Evolutionary conservation across 2,329 filamentous ascomycete species (phyloP).

Genomic region (Harringtonia lauricola): DNA sequence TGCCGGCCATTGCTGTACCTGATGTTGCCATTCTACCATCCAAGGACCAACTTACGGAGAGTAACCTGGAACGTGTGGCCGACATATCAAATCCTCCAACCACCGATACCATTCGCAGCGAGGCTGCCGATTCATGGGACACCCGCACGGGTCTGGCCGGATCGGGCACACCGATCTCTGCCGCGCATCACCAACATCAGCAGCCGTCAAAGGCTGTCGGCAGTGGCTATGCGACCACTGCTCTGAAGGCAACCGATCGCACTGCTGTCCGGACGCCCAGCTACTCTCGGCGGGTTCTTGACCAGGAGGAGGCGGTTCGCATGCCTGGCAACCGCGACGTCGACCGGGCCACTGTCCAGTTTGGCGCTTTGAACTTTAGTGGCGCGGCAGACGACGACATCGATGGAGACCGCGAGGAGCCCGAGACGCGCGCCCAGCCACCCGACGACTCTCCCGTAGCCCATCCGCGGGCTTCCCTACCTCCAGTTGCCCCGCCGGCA

Average conservation of each 20-base stretch:
- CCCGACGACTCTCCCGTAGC: conserved; percentile 86
- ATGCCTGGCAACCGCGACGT: conserved; percentile 97
- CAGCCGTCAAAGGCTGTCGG: conserved; percentile 43
- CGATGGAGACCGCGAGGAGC: conserved; percentile 88
- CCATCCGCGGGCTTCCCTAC: conserved; percentile 75
- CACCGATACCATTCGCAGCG: conserved; percentile 80
- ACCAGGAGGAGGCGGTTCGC: conserved; percentile 94
- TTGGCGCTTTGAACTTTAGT: conserved; percentile 87
- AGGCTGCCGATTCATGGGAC: conserved; percentile 76
- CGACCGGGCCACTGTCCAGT: conserved; percentile 86
- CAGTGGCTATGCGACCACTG: conserved; percentile 69
- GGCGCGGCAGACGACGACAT: conserved; percentile 79
- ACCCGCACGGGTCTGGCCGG: conserved; percentile 50
- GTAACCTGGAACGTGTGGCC: conserved; percentile 82
- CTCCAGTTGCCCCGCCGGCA: conserved; percentile 52
- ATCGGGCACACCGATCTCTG: conserved; percentile 55
- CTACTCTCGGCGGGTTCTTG: conserved; percentile 76
- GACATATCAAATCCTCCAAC: conserved; percentile 68
- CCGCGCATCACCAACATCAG: conserved; percentile 52
- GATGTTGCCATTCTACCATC: conserved; percentile 39
- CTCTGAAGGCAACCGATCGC: conserved; percentile 63
- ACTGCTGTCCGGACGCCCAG: conserved; percentile 58
- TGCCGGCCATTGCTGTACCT: conserved; percentile 15
- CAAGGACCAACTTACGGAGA: conserved; percentile 77
- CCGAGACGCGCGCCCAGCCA: conserved; percentile 86